Evolutionary conservation across 495 filamentous ascomycete genomes (phyloP), one percentile per base, ranked within the genome.

Genomic region (Extremus antarcticus): DNA sequence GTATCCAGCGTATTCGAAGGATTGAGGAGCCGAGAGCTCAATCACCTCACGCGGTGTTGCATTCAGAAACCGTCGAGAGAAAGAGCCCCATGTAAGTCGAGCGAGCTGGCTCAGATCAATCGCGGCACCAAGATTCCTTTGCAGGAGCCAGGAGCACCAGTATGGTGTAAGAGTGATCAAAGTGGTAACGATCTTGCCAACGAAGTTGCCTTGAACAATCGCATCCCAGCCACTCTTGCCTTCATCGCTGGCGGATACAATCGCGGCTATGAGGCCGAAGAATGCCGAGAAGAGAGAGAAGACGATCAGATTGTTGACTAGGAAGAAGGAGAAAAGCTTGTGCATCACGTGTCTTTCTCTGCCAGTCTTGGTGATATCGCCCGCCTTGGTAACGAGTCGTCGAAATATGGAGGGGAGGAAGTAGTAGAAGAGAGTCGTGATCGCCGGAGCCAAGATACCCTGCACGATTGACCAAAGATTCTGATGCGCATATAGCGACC

Each of bases 231-330:
- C 76, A 58, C 77, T 72, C 23, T 73, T 64, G 19, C 78, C 70
- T 0, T 74, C 71, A 1, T 75, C 64, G 38, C 79, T 75, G 17
- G 76, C 65, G 21, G 73, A 51, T 54, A 94, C 73, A 51, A 92
- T 82, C 8, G 71, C 75, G 0, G 81, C 63, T 15, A 87, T 71
- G 61, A 88, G 88, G 1, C 70, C 75, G 84, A 87, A 95, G 10
- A 87, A 69, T 15, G 85, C 82, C 0, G 78, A 77, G 70, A 99
- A 99, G 17, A 95, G 70, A 19, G 90, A 94, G 72, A 96, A 96
- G 55, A 97, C 82, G 62, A 97, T 70, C 46, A 97, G 71, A 66
- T 97, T 96, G 75, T 99, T 99, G 78, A 99, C 87, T 46, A 97
- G 81, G 71, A 97, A 97, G 71, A 99, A 99, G 15, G 88, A 76